A percentile compares a stretch with the other conserved stretches of the same genome.
phyloP scores from a whole-genome alignment of 352 stramenopile genomes.

The Phytophthora fragariae region DNA sequence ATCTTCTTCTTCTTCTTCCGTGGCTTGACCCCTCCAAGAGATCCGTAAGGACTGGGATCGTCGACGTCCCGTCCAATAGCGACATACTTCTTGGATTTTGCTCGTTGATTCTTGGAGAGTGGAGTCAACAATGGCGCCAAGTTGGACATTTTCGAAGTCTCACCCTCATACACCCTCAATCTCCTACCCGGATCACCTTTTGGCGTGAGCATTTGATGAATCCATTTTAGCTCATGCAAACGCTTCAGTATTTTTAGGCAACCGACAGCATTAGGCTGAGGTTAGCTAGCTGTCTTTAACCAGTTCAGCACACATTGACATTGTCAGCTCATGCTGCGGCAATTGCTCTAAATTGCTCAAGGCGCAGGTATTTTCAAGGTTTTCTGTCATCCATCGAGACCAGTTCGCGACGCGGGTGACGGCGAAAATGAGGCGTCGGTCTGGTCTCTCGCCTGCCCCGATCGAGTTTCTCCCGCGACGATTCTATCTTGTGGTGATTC shows the following conservation, averaged over 20 bases:
- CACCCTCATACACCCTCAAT: not conserved
- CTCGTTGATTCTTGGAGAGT: constrained; percentile 27
- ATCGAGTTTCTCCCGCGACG: constrained; percentile 66
- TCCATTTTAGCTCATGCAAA: constrained; percentile 18
- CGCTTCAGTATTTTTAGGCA: constrained; percentile 42
- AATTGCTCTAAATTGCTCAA: constrained; percentile 18
- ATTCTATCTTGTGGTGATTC: constrained; percentile 67
- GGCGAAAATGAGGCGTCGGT: constrained; percentile 58
- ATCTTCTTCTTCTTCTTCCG: constrained; percentile 14
- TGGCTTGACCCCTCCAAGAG: not conserved
- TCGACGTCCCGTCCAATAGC: not conserved
- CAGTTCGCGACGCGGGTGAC: not conserved
- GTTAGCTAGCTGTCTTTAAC: constrained; percentile 7
- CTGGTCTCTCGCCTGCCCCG: constrained; percentile 39
- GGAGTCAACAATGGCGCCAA: constrained; percentile 17
- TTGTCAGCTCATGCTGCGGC: constrained; percentile 34
- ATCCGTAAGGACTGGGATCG: constrained; percentile 15
- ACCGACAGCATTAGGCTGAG: not conserved
- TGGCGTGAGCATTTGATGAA: constrained; percentile 19
- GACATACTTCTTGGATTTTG: constrained; percentile 31
- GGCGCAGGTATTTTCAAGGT: constrained; percentile 14
- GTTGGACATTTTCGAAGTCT: constrained; percentile 24
- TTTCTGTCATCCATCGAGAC: not conserved
- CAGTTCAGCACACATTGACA: constrained; percentile 13
- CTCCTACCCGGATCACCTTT: not conserved